Conservation (phyloP, 2,329 filamentous ascomycete genomes). For the Aspergillus glaucus region DNA sequence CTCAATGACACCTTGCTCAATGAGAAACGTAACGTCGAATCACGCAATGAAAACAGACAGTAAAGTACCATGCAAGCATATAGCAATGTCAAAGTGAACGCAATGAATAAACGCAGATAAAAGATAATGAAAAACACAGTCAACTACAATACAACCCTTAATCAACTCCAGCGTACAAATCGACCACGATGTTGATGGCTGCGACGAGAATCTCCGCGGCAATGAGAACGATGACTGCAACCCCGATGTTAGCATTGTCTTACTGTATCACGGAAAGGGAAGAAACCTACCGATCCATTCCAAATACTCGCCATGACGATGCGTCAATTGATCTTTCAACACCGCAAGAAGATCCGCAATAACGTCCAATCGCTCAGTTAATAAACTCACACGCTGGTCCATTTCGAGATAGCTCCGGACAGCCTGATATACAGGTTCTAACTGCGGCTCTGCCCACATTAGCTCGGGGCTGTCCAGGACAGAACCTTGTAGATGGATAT, state of each 20-base stretch:
- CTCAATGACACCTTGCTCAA: no score
- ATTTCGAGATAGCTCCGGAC: constrained; percentile 95
- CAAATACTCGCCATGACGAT: constrained; percentile 82
- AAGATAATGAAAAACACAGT: no score
- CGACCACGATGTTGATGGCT: constrained; percentile 89
- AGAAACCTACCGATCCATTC: constrained; percentile 73
- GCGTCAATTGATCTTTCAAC: constrained; percentile 89
- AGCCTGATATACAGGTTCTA: constrained; percentile 93
- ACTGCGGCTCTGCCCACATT: constrained; percentile 96
- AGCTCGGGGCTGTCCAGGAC: constrained; percentile 95
- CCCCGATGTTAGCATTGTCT: neutral
- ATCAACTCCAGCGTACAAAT: constrained; percentile 69
- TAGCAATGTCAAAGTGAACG: no score
- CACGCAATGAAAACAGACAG: no score
- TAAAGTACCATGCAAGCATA: no score
- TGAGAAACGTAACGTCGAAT: no score
- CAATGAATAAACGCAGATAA: no score
- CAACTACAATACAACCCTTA: constrained; percentile 20
- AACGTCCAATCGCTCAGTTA: constrained; percentile 86
- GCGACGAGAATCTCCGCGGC: constrained; percentile 92
- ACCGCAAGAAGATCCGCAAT: constrained; percentile 91
- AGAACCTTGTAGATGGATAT: constrained; percentile 94
- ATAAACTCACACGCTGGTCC: constrained; percentile 83
- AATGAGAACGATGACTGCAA: constrained; percentile 82
- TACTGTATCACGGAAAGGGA: neutral